phyloP scores from a whole-genome alignment of 306 rosid species.

The Dryas alaskensis region DNA sequence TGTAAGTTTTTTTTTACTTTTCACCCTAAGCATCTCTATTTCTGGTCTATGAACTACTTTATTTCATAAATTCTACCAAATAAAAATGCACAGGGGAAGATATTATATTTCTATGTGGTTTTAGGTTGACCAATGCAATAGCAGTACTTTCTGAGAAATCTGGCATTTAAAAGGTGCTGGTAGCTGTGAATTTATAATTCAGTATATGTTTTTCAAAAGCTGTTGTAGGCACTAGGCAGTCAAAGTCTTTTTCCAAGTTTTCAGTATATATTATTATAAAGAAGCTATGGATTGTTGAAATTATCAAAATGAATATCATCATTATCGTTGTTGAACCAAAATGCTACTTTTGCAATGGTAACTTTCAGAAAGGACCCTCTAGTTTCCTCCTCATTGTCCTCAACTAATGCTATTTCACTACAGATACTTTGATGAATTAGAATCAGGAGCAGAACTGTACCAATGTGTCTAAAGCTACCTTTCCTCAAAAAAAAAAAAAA shows the following conservation, averaged over 20 bases:
- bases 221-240: neutral
- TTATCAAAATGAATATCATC: neutral
- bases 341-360: neutral
- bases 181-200: neutral
- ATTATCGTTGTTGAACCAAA: neutral
- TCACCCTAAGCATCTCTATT: constrained; percentile 14
- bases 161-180: neutral
- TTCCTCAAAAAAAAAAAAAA: neutral
- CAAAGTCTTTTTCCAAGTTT: neutral
- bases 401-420: no score
- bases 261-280: neutral
- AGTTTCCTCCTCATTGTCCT: neutral
- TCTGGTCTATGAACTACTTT: neutral
- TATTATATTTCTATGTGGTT: neutral
- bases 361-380: neutral
- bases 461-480: neutral
- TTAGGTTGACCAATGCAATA: neutral
- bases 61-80: neutral
- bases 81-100: neutral
- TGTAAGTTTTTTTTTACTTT: constrained; percentile 41
- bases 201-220: neutral
- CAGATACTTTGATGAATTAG: neutral
- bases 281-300: neutral
- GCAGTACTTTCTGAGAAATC: neutral
- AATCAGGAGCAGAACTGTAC: neutral